These are phyloP conservation scores for Euphorbia tirucalli DNA, from an alignment of 345 rosid genomes.

Conservation along the genomic window DNA sequence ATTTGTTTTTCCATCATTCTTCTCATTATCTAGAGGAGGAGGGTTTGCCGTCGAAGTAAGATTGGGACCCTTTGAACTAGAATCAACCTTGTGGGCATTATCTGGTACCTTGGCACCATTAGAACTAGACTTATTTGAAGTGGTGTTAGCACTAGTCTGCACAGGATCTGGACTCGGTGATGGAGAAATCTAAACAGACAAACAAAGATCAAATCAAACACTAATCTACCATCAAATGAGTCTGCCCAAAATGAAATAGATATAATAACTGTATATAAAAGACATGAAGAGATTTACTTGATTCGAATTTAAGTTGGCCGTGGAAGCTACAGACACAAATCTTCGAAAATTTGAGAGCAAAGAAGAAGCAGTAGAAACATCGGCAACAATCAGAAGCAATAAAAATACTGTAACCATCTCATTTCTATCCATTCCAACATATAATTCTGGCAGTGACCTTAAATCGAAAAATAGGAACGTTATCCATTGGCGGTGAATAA, in stretches of 20 bases:
- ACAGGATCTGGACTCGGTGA: constrained; percentile 32
- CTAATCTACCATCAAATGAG: constrained; percentile 13
- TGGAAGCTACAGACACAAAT: constrained; percentile 31
- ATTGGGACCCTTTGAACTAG: constrained; percentile 22
- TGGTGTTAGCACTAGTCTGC: constrained; percentile 15
- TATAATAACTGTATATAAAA: background rate
- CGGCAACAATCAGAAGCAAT: constrained; percentile 36
- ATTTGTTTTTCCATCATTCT: constrained; percentile 13
- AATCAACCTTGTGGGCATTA: too few species aligned
- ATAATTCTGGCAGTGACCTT: background rate
- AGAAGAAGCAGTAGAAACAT: constrained; percentile 45
- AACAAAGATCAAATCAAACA: constrained; percentile 10
- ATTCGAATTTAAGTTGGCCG: constrained; percentile 18
- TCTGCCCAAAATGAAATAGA: background rate
- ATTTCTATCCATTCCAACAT: constrained; percentile 20
- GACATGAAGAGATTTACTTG: constrained; percentile 32
- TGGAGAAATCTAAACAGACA: constrained; percentile 40
- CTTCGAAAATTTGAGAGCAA: constrained; percentile 26
- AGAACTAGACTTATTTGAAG: constrained; percentile 18
- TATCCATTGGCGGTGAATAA: background rate
- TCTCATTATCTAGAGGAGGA: constrained; percentile 23
- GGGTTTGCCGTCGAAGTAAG: constrained; percentile 15
- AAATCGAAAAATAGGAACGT: background rate
- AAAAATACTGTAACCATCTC: constrained; percentile 26
- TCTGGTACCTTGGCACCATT: constrained; percentile 21